Evolutionary conservation across 768 basidiomycete genomes (phyloP), one percentile per base, ranked within the genome.

Genomic region (Strobilomyces echinocephalus): DNA sequence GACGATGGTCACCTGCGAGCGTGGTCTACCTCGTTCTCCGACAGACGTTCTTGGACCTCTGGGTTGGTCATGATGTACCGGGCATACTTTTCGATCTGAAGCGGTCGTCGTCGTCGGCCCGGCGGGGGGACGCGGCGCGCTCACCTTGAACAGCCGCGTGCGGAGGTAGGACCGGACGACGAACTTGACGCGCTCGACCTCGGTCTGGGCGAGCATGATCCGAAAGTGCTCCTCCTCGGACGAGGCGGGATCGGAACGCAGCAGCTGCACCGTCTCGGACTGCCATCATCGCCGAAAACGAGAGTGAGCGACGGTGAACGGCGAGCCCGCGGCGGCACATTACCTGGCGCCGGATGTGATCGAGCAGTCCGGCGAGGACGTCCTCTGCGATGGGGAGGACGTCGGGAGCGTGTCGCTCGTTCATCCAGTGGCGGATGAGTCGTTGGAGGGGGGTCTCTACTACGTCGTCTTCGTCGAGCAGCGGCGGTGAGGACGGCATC

Each of bases 181-280:
- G 64, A 93, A 97, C 70, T 93, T 95, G 61, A 92, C 90, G 39
- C 95, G 83, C 66, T 97, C 94, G 60, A 95, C 82, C 70, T 97
- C 94, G 0, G 91, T 95, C 71, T 95, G 91, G 0, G 91, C 94
- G 49, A 97, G 85, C 77, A 92, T 87, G 33, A 95, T 89, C 59
- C 91, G 78, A 55, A 94, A 88, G 63, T 97, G 93, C 58, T 97
- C 94, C 56, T 95, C 92, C 63, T 95, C 92, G 1, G 87, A 91
- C 3, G 90, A 86, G 35, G 83, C 80, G 0, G 91, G 88, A 67
- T 95, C 91, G 24, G 82, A 82, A 5, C 89, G 79, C 30, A 97
- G 72, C 45, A 80, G 73, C 64, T 82, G 91, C 34, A 90, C 91
- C 52, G 81, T 82, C 58, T 88, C 84, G 54, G 86, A 84, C 92